phyloP scores from a whole-genome alignment of 805 yeast genomes.

The Zygotorulaspora danielsina region DNA sequence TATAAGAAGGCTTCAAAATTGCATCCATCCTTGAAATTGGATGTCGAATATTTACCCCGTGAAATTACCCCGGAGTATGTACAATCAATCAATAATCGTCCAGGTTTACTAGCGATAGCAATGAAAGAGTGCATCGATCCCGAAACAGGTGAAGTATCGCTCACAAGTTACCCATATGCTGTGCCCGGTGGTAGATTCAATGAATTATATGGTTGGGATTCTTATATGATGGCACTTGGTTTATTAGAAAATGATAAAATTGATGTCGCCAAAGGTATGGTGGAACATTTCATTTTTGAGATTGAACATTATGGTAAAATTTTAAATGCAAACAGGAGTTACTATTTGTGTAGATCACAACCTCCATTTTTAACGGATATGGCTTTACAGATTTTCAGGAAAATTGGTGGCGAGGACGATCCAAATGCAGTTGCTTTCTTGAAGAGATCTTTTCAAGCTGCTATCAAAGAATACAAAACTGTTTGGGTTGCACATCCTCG shows the following conservation, averaged over 20 bases:
- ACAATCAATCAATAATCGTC: conserved; percentile 68
- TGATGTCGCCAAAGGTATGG: conserved; percentile 82
- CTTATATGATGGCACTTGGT: conserved; percentile 87
- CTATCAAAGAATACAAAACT: conserved; percentile 76
- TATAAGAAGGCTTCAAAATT: conserved; percentile 49
- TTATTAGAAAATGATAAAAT: conserved; percentile 60
- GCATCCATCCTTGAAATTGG: conserved; percentile 55
- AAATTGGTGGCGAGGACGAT: conserved; percentile 46
- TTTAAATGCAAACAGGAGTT: conserved; percentile 88
- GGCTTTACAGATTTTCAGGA: conserved; percentile 65
- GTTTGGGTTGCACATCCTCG: conserved; percentile 82
- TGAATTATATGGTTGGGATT: conserved; percentile 97
- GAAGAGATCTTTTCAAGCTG: conserved; percentile 62
- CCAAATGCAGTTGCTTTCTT: conserved; percentile 58
- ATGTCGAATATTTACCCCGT: conserved; percentile 74
- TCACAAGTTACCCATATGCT: conserved; percentile 75
- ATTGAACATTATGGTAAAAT: conserved; percentile 88
- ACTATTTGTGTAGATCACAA: conserved; percentile 87
- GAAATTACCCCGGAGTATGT: conserved; percentile 73
- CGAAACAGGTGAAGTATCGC: conserved; percentile 43
- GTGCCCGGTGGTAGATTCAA: conserved; percentile 98
- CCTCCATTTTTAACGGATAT: conserved; percentile 96
- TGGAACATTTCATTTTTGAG: conserved; percentile 86
- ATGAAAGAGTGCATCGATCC: conserved; percentile 53
- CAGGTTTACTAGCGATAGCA: conserved; percentile 83